Evolutionary conservation across 176 grass and related monocot species (phyloP), one percentile per base, ranked within the genome.

Genomic region (Raddia distichophylla): DNA sequence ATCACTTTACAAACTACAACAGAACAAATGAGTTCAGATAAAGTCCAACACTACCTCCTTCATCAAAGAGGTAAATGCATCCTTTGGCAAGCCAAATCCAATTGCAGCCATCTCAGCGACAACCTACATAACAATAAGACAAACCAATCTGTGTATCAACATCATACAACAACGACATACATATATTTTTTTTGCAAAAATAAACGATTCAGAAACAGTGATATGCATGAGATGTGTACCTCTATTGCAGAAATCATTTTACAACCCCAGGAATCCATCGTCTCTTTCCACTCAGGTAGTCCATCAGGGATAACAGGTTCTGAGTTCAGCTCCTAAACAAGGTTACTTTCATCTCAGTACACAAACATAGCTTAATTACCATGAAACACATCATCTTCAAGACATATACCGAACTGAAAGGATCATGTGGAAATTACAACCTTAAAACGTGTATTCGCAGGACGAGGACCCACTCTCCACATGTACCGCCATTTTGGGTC

Each of bases 401-500:
- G 42, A 22, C 3, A 57, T 5, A 50, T 40, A 64, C 34, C 5
- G 11, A 59, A 10, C 0, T 5, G n/a, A 78, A 77, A 20, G 20
- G 13, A 61, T 12, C 55, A 71, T n/a, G 50, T 7, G 61, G 60
- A 75, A 59, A 77, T 69, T 57, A 3, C 55, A 75, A 99, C 96
- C 93, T 93, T 87, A 57, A 99, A 95, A 46, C 85, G 59, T 43
- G 96, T 95, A 64, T 80, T 89, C 63, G 80, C 53, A 3, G 93
- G 96, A 20, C 93, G 93, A 85, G 93, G 88, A 55, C 96, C 93
- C 1, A 93, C 91, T 72, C 96, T 94, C 96, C 96, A 99, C 96
- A 95, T 99, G 91, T 99, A 95, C 14, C 93, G 88, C 96, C 93
- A 99, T 85, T 99, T 99, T 0, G 91, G 96, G 76, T 95, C 96